These are phyloP conservation scores for Arthrobotrys sinensis DNA, from an alignment of 2,329 filamentous ascomycete species.

Conservation along the genomic window DNA sequence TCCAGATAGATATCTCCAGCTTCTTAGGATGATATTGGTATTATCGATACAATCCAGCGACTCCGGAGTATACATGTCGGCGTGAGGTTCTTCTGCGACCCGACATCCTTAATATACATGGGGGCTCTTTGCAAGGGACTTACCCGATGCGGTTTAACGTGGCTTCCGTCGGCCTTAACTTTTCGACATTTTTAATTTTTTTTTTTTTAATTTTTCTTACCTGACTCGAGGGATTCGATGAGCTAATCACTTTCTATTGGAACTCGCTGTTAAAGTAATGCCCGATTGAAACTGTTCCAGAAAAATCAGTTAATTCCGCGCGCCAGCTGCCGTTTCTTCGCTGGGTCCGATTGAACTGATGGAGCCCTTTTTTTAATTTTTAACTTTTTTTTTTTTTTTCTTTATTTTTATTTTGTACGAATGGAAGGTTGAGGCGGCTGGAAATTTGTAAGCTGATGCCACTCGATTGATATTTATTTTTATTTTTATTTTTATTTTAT, in stretches of 20 bases:
- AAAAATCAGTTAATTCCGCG: slow-evolving; percentile 45
- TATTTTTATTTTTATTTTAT: slow-evolving; percentile 21
- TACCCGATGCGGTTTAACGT: slow-evolving; percentile 48
- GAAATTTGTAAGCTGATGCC: slow-evolving; percentile 50
- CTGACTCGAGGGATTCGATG: slow-evolving; percentile 6
- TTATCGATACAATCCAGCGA: background rate
- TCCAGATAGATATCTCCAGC: too few species aligned
- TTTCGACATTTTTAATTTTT: background rate
- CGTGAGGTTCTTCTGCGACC: background rate
- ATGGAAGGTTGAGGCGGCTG: slow-evolving; percentile 27
- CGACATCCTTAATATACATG: background rate
- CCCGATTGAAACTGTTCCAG: slow-evolving; percentile 38
- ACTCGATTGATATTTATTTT: slow-evolving; percentile 28
- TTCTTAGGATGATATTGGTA: too few species aligned
- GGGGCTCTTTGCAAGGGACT: slow-evolving; percentile 3
- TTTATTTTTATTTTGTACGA: too few species aligned
- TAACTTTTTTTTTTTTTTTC: background rate
- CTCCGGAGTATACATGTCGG: background rate
- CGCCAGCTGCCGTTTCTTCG: background rate
- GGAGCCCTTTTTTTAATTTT: background rate
- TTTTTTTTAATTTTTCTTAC: slow-evolving; percentile 8
- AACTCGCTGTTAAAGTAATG: slow-evolving; percentile 40
- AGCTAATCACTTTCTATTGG: slow-evolving; percentile 7
- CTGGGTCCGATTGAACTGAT: too few species aligned
- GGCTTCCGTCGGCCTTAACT: slow-evolving; percentile 35